Base-by-base conservation (phyloP, 495 filamentous ascomycete species). In the Clohesyomyces aquaticus region DNA sequence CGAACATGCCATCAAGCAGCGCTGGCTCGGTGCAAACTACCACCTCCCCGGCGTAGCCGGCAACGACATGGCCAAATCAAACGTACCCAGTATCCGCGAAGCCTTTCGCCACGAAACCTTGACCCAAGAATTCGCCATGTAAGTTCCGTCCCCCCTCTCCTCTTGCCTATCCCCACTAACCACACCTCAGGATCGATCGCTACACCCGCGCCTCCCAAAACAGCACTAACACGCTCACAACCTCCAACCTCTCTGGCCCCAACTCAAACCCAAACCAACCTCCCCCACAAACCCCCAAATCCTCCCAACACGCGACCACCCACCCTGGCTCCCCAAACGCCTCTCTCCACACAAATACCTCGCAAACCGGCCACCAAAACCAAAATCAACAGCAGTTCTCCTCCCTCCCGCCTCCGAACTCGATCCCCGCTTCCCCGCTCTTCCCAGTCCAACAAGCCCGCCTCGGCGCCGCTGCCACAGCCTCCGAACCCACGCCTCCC, bases 11-110 rank as follows among this genome's bases (percentile, higher is more conserved):
- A 74, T 98, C 65, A 98, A 97, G 77, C 86, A 90, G 64, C 83
- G 89, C 73, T 98, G 93, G 93, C 79, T 98, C 6, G 94, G 94
- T 1, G 77, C 80, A 16, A 82, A 86, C 58, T 96, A 86, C 72
- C 76, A 88, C 65, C 68, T 86, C 19, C 86, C 88, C 0, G 94
- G 94, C 8, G 83, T 88, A 43, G 74, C 77, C 43, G 95, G 94
- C 6, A 98, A 98, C 66, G 86, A 86, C 69, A 91, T 96, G 77
- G 89, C 87, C 41, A 98, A 98, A 76, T 95, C 90, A 60, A 98
- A 98, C 74, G 91, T 98, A 3, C 94, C 94, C 2, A 89, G 96
- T 65, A 88, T 96, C 48, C 82, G 94, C 58, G 90, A 94, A 75
- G 88, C 87, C 51, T 98, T 92, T 71, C 82, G 95, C 35, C 83